Conservation (phyloP, 495 filamentous ascomycete species). For the Oidiodendron maius region DNA sequence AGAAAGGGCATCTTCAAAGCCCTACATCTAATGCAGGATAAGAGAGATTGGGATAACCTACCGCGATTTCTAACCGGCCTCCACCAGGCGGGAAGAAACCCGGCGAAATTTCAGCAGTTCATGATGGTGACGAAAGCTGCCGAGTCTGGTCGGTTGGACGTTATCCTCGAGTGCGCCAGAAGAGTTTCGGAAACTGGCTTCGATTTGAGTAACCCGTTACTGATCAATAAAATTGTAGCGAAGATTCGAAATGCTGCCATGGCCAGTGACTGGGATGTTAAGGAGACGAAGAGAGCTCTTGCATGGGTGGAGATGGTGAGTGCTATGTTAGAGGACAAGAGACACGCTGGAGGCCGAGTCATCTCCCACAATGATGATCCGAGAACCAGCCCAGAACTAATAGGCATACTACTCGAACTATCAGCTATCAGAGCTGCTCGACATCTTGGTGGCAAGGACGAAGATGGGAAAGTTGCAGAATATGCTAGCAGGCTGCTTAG, state of each 20-base stretch:
- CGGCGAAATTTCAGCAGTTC: neutral
- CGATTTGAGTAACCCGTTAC: slow-evolving; percentile 31
- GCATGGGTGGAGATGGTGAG: slow-evolving; percentile 40
- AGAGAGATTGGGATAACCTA: slow-evolving; percentile 57
- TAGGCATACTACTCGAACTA: slow-evolving; percentile 40
- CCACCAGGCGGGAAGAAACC: slow-evolving; percentile 1
- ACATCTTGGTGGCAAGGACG: slow-evolving; percentile 26
- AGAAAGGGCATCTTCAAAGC: slow-evolving; percentile 30
- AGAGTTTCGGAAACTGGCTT: slow-evolving; percentile 43
- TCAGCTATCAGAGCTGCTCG: slow-evolving; percentile 32
- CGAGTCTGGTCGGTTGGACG: slow-evolving; percentile 30
- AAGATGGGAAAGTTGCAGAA: slow-evolving; percentile 26
- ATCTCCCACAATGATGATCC: slow-evolving; percentile 23
- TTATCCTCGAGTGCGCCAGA: slow-evolving; percentile 49
- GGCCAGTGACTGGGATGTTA: slow-evolving; percentile 30
- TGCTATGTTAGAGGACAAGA: slow-evolving; percentile 42
- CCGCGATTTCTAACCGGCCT: slow-evolving; percentile 52
- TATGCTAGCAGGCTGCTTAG: slow-evolving; percentile 32
- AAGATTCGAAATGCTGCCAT: slow-evolving; percentile 43
- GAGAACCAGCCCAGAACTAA: slow-evolving; percentile 32
- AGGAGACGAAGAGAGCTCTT: slow-evolving; percentile 13
- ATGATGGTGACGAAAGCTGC: slow-evolving; percentile 29
- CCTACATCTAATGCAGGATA: slow-evolving; percentile 44
- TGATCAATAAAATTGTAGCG: slow-evolving; percentile 43
- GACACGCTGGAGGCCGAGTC: slow-evolving; percentile 26